Evolutionary conservation across 768 basidiomycete genomes (phyloP).

Genomic region (Pulveroboletus sp.): DNA sequence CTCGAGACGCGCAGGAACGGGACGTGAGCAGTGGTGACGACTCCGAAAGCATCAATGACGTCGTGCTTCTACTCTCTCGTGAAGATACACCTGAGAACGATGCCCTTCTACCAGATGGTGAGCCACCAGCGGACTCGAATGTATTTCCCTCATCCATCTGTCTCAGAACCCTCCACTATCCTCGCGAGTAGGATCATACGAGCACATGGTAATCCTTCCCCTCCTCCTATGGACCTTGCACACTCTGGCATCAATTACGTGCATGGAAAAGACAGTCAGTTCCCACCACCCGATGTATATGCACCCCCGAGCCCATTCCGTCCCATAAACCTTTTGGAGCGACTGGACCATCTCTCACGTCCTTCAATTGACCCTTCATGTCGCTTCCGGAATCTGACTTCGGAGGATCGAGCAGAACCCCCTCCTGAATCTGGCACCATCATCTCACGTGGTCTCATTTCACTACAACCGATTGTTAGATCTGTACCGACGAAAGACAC

Average conservation of each 20-base stretch:
- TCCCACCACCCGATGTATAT: conserved; percentile 11
- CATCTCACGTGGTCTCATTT: conserved; percentile 34
- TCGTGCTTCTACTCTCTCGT: conserved; percentile 30
- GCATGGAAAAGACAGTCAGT: conserved; percentile 17
- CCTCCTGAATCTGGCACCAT: conserved; percentile 3
- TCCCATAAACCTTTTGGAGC: conserved; percentile 29
- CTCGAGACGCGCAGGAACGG: conserved; percentile 12
- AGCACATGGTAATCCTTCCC: conserved; percentile 75
- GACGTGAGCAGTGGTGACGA: conserved; percentile 31
- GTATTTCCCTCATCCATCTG: conserved; percentile 4
- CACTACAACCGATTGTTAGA: conserved; percentile 37
- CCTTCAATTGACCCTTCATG: conserved; percentile 1
- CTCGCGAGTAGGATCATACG: conserved; percentile 63
- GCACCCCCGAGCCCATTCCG: conserved; percentile 32
- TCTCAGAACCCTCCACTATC: conserved; percentile 60
- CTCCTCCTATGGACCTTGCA: conserved; percentile 41
- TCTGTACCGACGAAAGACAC: conserved; percentile 1
- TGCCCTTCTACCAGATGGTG: conserved; percentile 44
- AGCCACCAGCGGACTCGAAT: conserved; percentile 5
- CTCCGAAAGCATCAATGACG: conserved; percentile 26
- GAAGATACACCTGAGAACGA: conserved; percentile 50
- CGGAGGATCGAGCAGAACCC: conserved; percentile 1
- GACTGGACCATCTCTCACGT: conserved; percentile 18
- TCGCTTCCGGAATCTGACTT: background rate
- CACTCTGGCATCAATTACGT: conserved; percentile 14